Conservation (phyloP, 164 flowering plant genomes). For the Hamamelis virginiana region DNA sequence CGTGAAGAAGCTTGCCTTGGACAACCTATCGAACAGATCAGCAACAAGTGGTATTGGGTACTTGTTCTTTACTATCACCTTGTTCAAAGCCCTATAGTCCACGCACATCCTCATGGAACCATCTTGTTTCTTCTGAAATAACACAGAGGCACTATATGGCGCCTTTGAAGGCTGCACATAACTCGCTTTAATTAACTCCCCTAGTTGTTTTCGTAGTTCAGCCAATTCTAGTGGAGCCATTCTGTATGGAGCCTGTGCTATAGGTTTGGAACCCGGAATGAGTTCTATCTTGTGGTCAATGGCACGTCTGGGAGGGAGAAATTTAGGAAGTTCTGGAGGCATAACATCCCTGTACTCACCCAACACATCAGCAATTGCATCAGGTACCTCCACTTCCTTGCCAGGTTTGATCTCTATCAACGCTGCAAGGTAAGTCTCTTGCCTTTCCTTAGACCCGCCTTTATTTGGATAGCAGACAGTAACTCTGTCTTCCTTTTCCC, state of each 20-base stretch:
- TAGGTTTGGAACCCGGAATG: background rate
- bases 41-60: background rate
- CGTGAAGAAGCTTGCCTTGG: background rate
- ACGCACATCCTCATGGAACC: background rate
- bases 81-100: background rate
- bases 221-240: slow-evolving; percentile 1
- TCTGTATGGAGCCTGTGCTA: background rate
- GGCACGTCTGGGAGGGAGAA: background rate
- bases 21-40: background rate
- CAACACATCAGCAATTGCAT: background rate
- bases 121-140: background rate
- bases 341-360: slow-evolving; percentile 10
- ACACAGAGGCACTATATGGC: background rate
- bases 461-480: background rate
- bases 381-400: background rate
- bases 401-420: background rate
- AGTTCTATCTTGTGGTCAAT: slow-evolving; percentile 18
- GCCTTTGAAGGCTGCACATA: background rate
- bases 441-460: slow-evolving; percentile 1
- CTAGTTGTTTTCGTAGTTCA: background rate
- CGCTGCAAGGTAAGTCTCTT: background rate
- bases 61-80: background rate
- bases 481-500: background rate
- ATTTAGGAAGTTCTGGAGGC: slow-evolving; percentile 7
- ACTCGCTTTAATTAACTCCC: background rate